phyloP scores from a whole-genome alignment of 2,329 filamentous ascomycete species.

The Cadophora luteo-olivacea region DNA sequence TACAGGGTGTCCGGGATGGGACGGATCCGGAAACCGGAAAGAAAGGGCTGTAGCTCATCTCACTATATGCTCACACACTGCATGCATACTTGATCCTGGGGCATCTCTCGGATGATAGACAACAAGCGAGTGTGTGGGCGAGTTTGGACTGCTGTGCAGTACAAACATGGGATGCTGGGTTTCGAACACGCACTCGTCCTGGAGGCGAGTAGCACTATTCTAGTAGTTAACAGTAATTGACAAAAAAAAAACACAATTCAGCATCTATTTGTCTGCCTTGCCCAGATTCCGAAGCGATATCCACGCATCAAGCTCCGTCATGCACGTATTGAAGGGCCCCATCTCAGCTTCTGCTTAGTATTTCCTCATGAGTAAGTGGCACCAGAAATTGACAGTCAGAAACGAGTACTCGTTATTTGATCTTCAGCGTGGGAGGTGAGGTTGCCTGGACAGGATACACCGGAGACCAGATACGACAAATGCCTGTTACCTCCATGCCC shows the following conservation, averaged over 20 bases:
- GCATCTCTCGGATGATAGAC: slow-evolving; percentile 6
- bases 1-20: slow-evolving; percentile 14
- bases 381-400: background rate
- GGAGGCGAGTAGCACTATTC: slow-evolving; percentile 26
- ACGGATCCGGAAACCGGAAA: slow-evolving; percentile 20
- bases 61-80: slow-evolving; percentile 40
- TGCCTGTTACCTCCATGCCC: too few species aligned
- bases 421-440: too few species aligned
- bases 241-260: background rate
- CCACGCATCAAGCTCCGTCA: background rate
- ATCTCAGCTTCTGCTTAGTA: background rate
- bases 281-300: background rate
- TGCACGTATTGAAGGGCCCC: background rate
- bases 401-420: too few species aligned
- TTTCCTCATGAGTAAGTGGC: background rate
- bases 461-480: too few species aligned
- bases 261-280: background rate
- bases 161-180: slow-evolving; percentile 37
- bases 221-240: slow-evolving; percentile 38
- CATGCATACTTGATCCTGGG: slow-evolving; percentile 13
- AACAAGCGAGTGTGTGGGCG: slow-evolving; percentile 26
- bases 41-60: slow-evolving; percentile 42
- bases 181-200: slow-evolving; percentile 20
- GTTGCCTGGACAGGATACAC: too few species aligned
- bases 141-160: slow-evolving; percentile 33